These are phyloP conservation scores for Kandelia obovata DNA, from an alignment of 345 rosid species.

Conservation along the genomic window DNA sequence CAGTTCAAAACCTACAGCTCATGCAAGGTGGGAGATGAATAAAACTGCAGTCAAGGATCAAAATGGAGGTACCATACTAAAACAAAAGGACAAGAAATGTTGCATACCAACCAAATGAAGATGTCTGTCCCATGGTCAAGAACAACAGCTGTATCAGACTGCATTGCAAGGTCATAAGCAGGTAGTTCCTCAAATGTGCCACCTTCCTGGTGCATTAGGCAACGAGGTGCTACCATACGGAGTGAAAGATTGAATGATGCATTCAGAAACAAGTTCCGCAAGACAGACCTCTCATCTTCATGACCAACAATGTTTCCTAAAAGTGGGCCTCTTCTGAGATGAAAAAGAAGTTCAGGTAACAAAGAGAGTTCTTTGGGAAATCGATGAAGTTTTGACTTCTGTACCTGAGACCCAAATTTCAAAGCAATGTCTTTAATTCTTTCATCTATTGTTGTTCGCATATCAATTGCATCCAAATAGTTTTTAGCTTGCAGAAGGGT, in stretches of 20 bases:
- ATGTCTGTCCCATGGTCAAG: constrained; percentile 97
- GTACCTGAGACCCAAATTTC: constrained; percentile 75
- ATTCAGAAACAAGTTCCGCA: constrained; percentile 78
- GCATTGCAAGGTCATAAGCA: constrained; percentile 90
- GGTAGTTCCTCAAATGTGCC: constrained; percentile 96
- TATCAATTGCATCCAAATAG: constrained; percentile 60
- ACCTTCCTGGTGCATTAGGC: constrained; percentile 93
- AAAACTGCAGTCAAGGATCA: neutral
- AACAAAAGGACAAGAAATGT: constrained; percentile 13
- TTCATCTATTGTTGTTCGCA: constrained; percentile 77
- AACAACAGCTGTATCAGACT: constrained; percentile 91
- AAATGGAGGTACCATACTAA: neutral
- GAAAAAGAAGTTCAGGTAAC: constrained; percentile 83
- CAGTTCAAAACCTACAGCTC: neutral
- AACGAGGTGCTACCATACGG: constrained; percentile 91
- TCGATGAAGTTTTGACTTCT: constrained; percentile 72
- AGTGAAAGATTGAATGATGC: constrained; percentile 93
- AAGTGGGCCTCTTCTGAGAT: constrained; percentile 87
- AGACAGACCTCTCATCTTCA: constrained; percentile 92
- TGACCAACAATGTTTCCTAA: constrained; percentile 94
- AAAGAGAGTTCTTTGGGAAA: constrained; percentile 80
- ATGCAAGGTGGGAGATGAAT: constrained; percentile 3
- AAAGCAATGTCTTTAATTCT: constrained; percentile 82
- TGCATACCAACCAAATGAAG: constrained; percentile 94
- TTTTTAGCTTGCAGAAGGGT: constrained; percentile 71